Evolutionary conservation across 352 stramenopile species (phyloP), one percentile per base, ranked within the genome.

Genomic region (Discostella stelligera): DNA sequence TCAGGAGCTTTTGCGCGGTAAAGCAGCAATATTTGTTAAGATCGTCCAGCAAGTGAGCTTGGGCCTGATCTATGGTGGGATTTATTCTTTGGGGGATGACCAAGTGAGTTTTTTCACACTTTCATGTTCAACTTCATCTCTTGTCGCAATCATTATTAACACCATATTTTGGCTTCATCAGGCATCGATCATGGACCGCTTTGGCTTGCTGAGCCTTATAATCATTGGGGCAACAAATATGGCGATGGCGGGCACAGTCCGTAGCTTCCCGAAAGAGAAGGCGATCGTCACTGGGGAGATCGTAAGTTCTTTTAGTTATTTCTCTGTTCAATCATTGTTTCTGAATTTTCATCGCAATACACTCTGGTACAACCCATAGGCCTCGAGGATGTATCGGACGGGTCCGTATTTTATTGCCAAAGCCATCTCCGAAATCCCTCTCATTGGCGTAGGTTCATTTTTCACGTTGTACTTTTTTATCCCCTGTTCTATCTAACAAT

Each of bases 321-420:
- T 32, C 18, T 27, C 4, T 56, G 23, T 56, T 21, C 18, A n/a
- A 8, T 52, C 3, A 20, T 66, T 53, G 14, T n/a, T 4, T 5
- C 54, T 16, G 11, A 10, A 44, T 11, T 10, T 44, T 3, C 9
- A 48, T 13, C 41, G 49, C 18, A 50, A 13, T 18, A 79, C 25
- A 58, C 1, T 13, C 18, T 25, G 20, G 2, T 56, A 3, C 14
- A 14, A 21, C 23, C 49, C 60, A 18, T n/a, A 67, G 70, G 74
- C 72, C 23, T 73, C 74, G 0, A 83, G 77, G 27, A 80, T 94
- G 68, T 94, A 92, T 66, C 66, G 80, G 20, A 91, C 84, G 18
- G 67, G 90, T 55, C 89, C 90, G 9, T 94, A 93, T 59, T 91
- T 95, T 61, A 77, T 94, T 66, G 82, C 86, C 18, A 95, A 93